phyloP scores from a whole-genome alignment of 805 yeast species.

The Kodamaea kaohsiungensis region DNA sequence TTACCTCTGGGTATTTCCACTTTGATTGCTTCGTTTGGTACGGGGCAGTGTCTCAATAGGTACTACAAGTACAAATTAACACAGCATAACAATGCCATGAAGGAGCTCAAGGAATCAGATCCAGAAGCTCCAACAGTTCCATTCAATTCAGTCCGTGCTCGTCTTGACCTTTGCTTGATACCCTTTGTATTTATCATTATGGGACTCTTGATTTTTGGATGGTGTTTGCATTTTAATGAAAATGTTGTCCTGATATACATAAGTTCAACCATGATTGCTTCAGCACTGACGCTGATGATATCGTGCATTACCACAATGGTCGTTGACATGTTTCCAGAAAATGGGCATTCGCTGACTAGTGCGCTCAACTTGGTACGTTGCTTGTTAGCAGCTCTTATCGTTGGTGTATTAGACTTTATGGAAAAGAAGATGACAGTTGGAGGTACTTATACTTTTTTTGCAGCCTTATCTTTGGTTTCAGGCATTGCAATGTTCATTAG shows the following conservation, averaged over 20 bases:
- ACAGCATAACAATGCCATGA: neutral
- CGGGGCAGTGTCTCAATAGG: constrained; percentile 60
- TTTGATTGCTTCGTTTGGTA: constrained; percentile 53
- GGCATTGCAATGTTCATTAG: neutral
- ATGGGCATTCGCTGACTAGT: constrained; percentile 72
- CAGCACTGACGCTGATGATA: constrained; percentile 55
- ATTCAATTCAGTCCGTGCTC: constrained; percentile 3
- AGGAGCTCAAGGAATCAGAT: constrained; percentile 13
- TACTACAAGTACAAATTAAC: constrained; percentile 38
- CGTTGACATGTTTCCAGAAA: constrained; percentile 70
- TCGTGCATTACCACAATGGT: constrained; percentile 62
- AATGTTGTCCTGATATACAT: constrained; percentile 58
- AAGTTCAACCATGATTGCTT: constrained; percentile 55
- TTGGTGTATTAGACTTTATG: constrained; percentile 69
- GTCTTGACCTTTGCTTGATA: constrained; percentile 17
- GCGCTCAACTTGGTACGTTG: constrained; percentile 78
- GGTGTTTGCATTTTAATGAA: constrained; percentile 59
- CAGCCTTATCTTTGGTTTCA: constrained; percentile 40
- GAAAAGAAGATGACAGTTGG: constrained; percentile 58
- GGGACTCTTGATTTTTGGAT: constrained; percentile 61
- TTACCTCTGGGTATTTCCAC: constrained; percentile 74
- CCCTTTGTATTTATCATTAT: neutral
- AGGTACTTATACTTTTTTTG: constrained; percentile 72
- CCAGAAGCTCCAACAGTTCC: neutral
- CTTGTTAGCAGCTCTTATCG: constrained; percentile 62